These are phyloP conservation scores for Verbena officinalis DNA, from an alignment of 257 asterid genomes.

Conservation along the genomic window DNA sequence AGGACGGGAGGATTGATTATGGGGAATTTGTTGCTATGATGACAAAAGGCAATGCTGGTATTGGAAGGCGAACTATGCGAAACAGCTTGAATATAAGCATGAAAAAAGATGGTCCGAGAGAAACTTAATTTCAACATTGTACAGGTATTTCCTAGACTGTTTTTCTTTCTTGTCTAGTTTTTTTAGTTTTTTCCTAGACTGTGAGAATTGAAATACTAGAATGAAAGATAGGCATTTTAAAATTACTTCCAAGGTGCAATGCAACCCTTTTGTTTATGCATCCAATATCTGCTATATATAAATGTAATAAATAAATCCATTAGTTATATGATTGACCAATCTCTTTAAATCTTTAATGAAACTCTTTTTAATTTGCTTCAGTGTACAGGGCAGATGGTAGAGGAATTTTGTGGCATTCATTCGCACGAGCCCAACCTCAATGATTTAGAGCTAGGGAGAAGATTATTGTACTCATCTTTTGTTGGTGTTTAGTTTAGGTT, in stretches of 20 bases:
- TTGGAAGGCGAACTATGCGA: constrained; percentile 68
- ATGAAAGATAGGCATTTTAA: too few species aligned
- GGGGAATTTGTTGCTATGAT: constrained; percentile 72
- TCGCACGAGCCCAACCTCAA: background rate
- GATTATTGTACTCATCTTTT: constrained; percentile 1
- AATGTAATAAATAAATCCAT: too few species aligned
- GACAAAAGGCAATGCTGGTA: constrained; percentile 62
- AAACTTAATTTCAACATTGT: constrained; percentile 31
- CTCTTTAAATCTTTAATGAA: constrained; percentile 17
- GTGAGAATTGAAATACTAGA: too few species aligned
- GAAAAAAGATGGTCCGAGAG: constrained; percentile 52
- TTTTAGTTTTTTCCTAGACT: too few species aligned
- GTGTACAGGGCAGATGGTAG: constrained; percentile 25
- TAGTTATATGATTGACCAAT: too few species aligned
- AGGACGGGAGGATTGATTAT: constrained; percentile 68
- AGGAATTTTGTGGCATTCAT: constrained; percentile 20
- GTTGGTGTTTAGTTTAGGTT: too few species aligned
- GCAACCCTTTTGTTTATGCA: too few species aligned
- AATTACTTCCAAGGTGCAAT: too few species aligned
- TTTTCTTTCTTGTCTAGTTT: background rate
- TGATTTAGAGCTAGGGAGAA: constrained; percentile 17
- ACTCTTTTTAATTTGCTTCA: too few species aligned
- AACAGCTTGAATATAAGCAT: constrained; percentile 66
- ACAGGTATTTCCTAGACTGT: constrained; percentile 24
- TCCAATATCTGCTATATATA: too few species aligned